Conservation (phyloP, 495 filamentous ascomycete species). For the Talaromyces ruber region DNA sequence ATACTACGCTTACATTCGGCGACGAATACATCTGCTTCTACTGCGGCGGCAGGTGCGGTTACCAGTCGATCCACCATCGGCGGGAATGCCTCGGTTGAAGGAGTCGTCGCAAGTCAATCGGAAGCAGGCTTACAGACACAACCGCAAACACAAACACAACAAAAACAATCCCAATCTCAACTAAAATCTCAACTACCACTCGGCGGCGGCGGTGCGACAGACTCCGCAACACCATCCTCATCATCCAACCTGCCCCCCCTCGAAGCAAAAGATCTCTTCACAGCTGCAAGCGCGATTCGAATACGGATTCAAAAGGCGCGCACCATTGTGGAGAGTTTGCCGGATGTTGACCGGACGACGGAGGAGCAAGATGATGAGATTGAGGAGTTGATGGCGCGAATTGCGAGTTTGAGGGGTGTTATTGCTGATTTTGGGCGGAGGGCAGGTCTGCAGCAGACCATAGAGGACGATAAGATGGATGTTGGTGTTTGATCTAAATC, state of each 20-base stretch:
- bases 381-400: conserved; percentile 57
- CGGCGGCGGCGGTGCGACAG: conserved; percentile 9
- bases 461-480: conserved; percentile 6
- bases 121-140: conserved; percentile 7
- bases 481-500: not conserved
- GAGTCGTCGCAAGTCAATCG: conserved; percentile 5
- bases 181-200: conserved; percentile 2
- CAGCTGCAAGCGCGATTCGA: conserved; percentile 64
- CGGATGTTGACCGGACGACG: conserved; percentile 64
- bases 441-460: conserved; percentile 9
- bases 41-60: conserved; percentile 13
- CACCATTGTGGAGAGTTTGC: conserved; percentile 54
- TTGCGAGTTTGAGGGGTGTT: conserved; percentile 50
- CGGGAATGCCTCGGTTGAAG: conserved; percentile 11
- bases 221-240: not conserved
- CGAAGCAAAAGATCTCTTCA: conserved; percentile 68
- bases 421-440: conserved; percentile 35
- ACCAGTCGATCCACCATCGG: conserved; percentile 17
- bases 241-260: conserved; percentile 34
- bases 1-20: conserved; percentile 56
- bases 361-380: conserved; percentile 80
- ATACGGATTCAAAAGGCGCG: conserved; percentile 75
- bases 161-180: conserved; percentile 21
- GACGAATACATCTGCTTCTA: not conserved
- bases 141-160: conserved; percentile 10